Percentiles rank a stretch among this genome's conserved stretches.
Conservation (phyloP, 192 early-diverging fungal genomes). For the Phlyctochytrium bullatum region DNA sequence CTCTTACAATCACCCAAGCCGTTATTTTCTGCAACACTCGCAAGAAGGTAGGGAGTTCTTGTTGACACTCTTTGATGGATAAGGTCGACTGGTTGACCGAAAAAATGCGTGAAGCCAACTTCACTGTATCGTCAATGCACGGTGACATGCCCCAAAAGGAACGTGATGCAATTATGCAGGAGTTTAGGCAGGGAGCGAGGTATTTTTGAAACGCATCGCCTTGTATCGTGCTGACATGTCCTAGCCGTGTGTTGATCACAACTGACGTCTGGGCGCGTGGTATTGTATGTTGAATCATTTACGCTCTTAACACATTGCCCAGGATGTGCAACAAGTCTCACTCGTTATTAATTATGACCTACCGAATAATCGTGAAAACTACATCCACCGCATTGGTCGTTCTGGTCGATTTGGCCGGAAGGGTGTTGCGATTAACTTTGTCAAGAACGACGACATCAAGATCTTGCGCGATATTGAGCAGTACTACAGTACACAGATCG, state of each 20-base stretch:
- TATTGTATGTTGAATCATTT: slow-evolving; percentile 50
- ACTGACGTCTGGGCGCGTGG: slow-evolving; percentile 99
- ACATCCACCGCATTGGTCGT: slow-evolving; percentile 98
- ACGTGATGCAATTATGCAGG: slow-evolving; percentile 95
- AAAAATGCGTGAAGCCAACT: slow-evolving; percentile 95
- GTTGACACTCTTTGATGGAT: neutral
- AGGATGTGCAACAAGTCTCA: slow-evolving; percentile 98
- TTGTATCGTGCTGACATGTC: too few relatives aligned
- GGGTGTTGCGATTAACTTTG: slow-evolving; percentile 99
- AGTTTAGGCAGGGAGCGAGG: slow-evolving; percentile 90
- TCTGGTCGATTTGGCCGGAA: slow-evolving; percentile 97
- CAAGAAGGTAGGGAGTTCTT: slow-evolving; percentile 72
- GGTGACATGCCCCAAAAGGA: slow-evolving; percentile 99
- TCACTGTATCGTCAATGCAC: slow-evolving; percentile 98
- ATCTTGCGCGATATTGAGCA: slow-evolving; percentile 83
- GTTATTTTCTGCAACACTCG: slow-evolving; percentile 99
- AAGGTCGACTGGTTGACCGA: slow-evolving; percentile 94
- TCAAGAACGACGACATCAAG: slow-evolving; percentile 89
- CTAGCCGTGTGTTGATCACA: slow-evolving; percentile 91
- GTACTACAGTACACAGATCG: slow-evolving; percentile 96
- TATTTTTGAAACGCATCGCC: slow-evolving; percentile 15
- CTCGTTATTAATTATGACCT: slow-evolving; percentile 98
- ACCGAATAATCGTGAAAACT: slow-evolving; percentile 92
- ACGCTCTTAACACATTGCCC: neutral
- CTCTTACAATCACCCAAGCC: slow-evolving; percentile 96